Evolutionary conservation across 2,329 filamentous ascomycete genomes (phyloP), one percentile per base, ranked within the genome.

Genomic region (Parastagonospora nodorum): DNA sequence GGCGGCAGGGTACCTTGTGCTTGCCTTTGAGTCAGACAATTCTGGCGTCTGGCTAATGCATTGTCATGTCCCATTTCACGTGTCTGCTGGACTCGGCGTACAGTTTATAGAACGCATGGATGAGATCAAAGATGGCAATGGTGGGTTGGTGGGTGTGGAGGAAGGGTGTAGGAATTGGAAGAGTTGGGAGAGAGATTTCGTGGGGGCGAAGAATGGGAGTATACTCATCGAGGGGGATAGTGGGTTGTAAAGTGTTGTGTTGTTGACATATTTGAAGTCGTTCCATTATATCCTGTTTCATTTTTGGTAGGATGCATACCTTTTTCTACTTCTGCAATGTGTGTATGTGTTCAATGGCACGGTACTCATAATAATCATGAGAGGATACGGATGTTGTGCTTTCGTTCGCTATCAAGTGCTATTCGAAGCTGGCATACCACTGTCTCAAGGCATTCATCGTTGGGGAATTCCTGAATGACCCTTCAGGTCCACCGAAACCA

Each of bases 91-190:
- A 2, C 74, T 88, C 14, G 77, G 75, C 4, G 69, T 84, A 3
- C 80, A 84, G 58, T 83, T 84, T 58, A 53, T 84, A 0, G 83
- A 81, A 61, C 61, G 73, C 30, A 63, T 68, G 12, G 53, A 49
- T 4, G 68, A 72, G 27, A 72, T 74, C 12, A 15, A 53, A 5
- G 39, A 44, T 2, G 45, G 44, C 2, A 51, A 58, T 14, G 66
- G 66, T 11, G 42, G 54, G 11, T 46, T 67, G 1, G 51, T 45
- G 1, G 58, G 38, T 1, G 63, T 71, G 59, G 44, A 64, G 24
- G 51, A 64, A 14, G 60, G 59, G 8, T 74, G 71, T 43, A 55
- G 51, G 39, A 51, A 58, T 6, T 74, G 69, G 70, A 41, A 42
- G 27, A 42, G 28, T 14, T 60, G 44, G 9, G 30, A 45, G 7